These are phyloP conservation scores for Penicillium sp. DNA, from an alignment of 2,329 filamentous ascomycete genomes.

Conservation along the genomic window DNA sequence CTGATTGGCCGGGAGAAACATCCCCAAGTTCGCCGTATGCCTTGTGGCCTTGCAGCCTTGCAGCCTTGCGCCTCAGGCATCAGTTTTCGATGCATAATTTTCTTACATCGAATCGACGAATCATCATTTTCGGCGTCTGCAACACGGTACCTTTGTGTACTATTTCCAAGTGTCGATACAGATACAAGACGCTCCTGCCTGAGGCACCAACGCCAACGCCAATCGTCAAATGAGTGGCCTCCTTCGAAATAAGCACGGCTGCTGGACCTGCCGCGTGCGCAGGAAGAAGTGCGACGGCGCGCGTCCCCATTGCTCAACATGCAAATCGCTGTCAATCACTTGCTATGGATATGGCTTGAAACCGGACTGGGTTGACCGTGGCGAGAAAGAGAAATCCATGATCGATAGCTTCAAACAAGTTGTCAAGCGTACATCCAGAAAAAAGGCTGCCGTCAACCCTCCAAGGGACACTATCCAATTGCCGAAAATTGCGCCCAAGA, in stretches of 20 bases:
- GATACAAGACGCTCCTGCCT: too few species aligned
- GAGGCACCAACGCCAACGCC: too few species aligned
- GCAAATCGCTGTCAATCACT: background rate
- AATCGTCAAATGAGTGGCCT: background rate
- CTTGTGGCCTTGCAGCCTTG: background rate
- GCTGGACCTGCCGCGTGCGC: slow-evolving; percentile 7
- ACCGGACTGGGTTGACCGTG: slow-evolving; percentile 4
- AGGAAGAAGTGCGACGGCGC: slow-evolving; percentile 7
- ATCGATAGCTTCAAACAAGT: background rate
- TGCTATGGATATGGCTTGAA: background rate
- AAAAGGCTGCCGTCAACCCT: background rate
- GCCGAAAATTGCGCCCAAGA: background rate
- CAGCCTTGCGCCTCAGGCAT: background rate
- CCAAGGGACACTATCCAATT: background rate
- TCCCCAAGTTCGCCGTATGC: background rate
- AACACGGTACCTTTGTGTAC: too few species aligned
- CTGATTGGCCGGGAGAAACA: background rate
- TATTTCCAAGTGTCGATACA: too few species aligned
- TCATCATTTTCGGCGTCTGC: too few species aligned
- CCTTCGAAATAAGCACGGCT: background rate
- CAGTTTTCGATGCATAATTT: too few species aligned
- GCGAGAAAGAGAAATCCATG: slow-evolving; percentile 1
- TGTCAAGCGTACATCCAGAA: slow-evolving; percentile 3
- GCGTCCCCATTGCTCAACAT: background rate
- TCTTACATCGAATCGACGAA: too few species aligned